Percentiles rank a stretch among this genome's conserved stretches.
Conservation (phyloP, 306 rosid genomes). For the Cicer judaicum region DNA sequence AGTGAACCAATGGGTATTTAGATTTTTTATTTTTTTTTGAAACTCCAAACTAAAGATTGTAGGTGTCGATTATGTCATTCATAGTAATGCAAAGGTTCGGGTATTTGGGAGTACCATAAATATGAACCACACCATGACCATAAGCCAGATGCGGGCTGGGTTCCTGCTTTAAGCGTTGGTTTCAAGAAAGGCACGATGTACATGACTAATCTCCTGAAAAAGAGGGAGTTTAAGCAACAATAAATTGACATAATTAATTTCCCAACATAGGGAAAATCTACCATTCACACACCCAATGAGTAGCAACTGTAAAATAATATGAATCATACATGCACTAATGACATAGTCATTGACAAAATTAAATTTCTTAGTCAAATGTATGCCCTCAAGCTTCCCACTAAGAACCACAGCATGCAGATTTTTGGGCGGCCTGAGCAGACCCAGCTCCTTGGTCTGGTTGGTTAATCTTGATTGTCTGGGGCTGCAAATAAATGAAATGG, state of each 20-base stretch:
- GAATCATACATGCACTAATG: constrained; percentile 59
- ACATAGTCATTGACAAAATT: constrained; percentile 60
- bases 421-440: constrained; percentile 70
- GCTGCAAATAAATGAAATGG: constrained; percentile 60
- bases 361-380: constrained; percentile 58
- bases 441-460: constrained; percentile 80
- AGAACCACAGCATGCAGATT: constrained; percentile 89
- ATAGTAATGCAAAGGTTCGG: not conserved
- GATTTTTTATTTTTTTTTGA: not conserved
- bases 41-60: not conserved
- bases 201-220: constrained; percentile 29
- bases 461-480: constrained; percentile 86
- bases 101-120: not conserved
- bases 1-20: not conserved
- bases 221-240: constrained; percentile 38
- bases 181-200: constrained; percentile 19
- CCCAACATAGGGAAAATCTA: constrained; percentile 53
- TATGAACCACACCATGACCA: constrained; percentile 7
- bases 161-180: constrained; percentile 25
- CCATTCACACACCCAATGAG: constrained; percentile 76
- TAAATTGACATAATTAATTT: constrained; percentile 61
- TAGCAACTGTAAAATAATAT: constrained; percentile 50
- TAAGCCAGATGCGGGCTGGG: not conserved
- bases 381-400: constrained; percentile 48
- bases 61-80: not conserved